Evolutionary conservation across 2,329 filamentous ascomycete species (phyloP).

Genomic region (Fusarium metavorans): DNA sequence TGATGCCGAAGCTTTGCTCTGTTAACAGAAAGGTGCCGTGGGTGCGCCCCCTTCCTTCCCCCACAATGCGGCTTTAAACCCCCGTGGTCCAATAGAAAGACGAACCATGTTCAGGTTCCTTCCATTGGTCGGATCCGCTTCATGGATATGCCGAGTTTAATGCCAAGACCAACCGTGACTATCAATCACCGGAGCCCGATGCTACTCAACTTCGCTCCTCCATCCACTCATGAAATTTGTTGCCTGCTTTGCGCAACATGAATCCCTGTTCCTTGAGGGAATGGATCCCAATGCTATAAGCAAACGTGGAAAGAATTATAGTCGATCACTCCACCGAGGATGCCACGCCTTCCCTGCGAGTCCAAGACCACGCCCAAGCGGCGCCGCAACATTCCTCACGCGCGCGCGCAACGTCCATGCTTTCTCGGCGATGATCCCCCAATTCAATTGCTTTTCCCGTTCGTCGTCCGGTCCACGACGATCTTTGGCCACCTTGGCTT

Average conservation of each 20-base stretch:
- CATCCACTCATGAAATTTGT: background rate
- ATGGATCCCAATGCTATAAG: background rate
- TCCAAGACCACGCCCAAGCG: background rate
- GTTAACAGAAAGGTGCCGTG: background rate
- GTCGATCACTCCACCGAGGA: background rate
- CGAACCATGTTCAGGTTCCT: background rate
- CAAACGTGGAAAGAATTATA: background rate
- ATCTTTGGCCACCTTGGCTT: background rate
- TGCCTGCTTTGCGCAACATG: background rate
- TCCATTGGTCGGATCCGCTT: background rate
- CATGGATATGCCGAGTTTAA: background rate
- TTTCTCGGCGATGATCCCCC: background rate
- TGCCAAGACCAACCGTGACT: background rate
- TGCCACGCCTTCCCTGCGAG: background rate
- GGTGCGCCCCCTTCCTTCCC: background rate
- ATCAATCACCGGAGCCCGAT: background rate
- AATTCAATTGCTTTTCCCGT: background rate
- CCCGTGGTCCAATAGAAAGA: background rate
- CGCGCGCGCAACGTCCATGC: background rate
- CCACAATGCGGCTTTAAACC: constrained; percentile 2
- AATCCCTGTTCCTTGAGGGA: background rate
- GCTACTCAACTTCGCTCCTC: background rate
- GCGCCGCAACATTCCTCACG: background rate
- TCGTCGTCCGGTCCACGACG: background rate
- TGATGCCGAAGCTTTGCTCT: background rate